These are phyloP conservation scores for Ogataea dorogensis DNA, from an alignment of 805 yeast genomes.

Conservation along the genomic window DNA sequence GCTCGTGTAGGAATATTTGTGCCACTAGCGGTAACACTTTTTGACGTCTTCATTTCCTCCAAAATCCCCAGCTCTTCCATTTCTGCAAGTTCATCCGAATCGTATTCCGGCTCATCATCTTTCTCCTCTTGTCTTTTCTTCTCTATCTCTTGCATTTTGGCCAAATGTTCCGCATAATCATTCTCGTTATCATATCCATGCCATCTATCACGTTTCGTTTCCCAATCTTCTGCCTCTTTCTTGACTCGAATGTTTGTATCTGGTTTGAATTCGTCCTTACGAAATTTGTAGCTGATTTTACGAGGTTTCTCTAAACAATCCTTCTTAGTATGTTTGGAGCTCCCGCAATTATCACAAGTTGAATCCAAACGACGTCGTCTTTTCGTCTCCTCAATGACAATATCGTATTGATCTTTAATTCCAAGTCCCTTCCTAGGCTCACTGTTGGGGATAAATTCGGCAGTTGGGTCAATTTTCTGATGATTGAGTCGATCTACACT, in stretches of 20 bases:
- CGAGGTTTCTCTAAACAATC: slow-evolving; percentile 63
- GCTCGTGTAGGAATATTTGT: slow-evolving; percentile 51
- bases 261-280: slow-evolving; percentile 24
- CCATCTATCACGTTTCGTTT: slow-evolving; percentile 77
- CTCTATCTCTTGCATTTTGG: slow-evolving; percentile 51
- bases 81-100: slow-evolving; percentile 45
- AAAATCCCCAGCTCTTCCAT: slow-evolving; percentile 39
- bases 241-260: slow-evolving; percentile 13
- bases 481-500: slow-evolving; percentile 51
- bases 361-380: slow-evolving; percentile 6
- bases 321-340: slow-evolving; percentile 43
- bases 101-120: slow-evolving; percentile 25
- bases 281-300: slow-evolving; percentile 37
- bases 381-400: slow-evolving; percentile 19
- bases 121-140: slow-evolving; percentile 33
- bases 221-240: slow-evolving; percentile 49
- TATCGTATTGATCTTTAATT: slow-evolving; percentile 44
- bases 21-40: slow-evolving; percentile 15
- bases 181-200: slow-evolving; percentile 63
- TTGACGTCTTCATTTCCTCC: slow-evolving; percentile 21
- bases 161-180: slow-evolving; percentile 55
- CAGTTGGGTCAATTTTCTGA: slow-evolving; percentile 47
- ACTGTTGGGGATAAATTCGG: slow-evolving; percentile 43
- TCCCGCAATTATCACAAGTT: slow-evolving; percentile 59
- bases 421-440: slow-evolving; percentile 58